Base-by-base conservation (phyloP, 1,284 basidiomycete genomes). In the Sanghuangporus weigelae region DNA sequence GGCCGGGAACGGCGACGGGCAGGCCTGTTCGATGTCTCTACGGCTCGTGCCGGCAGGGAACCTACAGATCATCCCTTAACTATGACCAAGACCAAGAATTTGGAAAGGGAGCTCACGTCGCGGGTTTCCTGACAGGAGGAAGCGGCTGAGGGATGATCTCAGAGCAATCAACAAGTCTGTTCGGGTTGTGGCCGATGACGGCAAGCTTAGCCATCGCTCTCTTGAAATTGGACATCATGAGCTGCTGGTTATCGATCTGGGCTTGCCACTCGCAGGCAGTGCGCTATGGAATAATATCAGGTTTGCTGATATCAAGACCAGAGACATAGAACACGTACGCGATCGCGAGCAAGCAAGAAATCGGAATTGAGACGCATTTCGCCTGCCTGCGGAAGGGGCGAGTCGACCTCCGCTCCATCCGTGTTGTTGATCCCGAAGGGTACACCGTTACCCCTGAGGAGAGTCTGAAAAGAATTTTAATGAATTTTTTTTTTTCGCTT, bases 191-290 rank as follows among this genome's bases (percentile, higher is more conserved):
- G 5, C 65, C 67, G 31, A 66, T 46, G 26, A 68, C 59, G 12
- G 65, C 62, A 12, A 68, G 40, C 60, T 67, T 68, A 11, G 56
- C 49, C 67, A 68, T 65, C 4, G 60, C 66, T 21, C 38, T 59
- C 55, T 59, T 44, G 61, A 67, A 67, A 49, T 61, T 64, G 16
- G 11, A 40, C 63, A 59, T 60, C 66, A 67, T 67, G 10, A 59
- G 23, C 42, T 64, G 50, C 55, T 68, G 62, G 60, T 65, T 51
- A 51, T 65, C 40, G 35, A 63, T 50, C 63, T 60, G 59, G 49
- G 46, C 48, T 51, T 68, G 67, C 67, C 67, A 68, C 6, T 60
- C 56, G 61, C 67, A 68, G 35, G 67, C 67, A 3, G 67, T 68
- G 40, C 67, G 66, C 53, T 62, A 14, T 35, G 38, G 36, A 11